A percentile compares a stretch with the other conserved stretches of the same genome.
These are phyloP conservation scores for Sarcodon aspratus DNA, from an alignment of 768 basidiomycete species.

Conservation along the genomic window DNA sequence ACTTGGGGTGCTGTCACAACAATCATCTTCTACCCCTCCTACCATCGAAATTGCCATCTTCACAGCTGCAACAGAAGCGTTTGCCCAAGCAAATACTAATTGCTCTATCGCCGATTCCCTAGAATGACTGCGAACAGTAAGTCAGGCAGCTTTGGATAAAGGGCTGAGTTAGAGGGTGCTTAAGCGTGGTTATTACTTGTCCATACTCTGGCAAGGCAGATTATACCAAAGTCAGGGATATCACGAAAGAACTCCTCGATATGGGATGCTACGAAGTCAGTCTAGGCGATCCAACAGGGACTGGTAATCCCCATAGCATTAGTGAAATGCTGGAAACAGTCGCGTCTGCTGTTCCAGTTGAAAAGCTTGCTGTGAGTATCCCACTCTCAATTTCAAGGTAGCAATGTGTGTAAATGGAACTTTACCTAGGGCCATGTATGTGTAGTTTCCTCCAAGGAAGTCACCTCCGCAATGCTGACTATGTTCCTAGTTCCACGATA, in stretches of 20 bases:
- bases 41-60: conserved; percentile 86
- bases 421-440: conserved; percentile 39
- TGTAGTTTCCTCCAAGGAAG: conserved; percentile 9
- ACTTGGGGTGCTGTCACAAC: conserved; percentile 35
- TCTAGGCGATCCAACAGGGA: conserved; percentile 86
- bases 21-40: conserved; percentile 28
- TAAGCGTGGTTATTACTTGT: conserved; percentile 74
- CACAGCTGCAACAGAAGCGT: conserved; percentile 80
- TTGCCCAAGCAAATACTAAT: conserved; percentile 80
- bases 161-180: conserved; percentile 63
- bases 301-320: conserved; percentile 65
- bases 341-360: conserved; percentile 46
- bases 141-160: conserved; percentile 41
- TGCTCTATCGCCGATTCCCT: conserved; percentile 63
- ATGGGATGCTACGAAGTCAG: conserved; percentile 96
- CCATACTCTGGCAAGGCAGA: conserved; percentile 80
- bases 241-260: conserved; percentile 59
- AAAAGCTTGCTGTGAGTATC: conserved; percentile 54
- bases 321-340: conserved; percentile 61
- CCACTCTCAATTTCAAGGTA: background rate
- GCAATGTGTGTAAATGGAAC: background rate
- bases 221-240: conserved; percentile 48
- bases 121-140: conserved; percentile 47
- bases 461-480: background rate
- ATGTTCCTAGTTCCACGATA: conserved; percentile 69